Base-by-base conservation (phyloP, 2,329 filamentous ascomycete species). In the Trichoderma sp. region DNA sequence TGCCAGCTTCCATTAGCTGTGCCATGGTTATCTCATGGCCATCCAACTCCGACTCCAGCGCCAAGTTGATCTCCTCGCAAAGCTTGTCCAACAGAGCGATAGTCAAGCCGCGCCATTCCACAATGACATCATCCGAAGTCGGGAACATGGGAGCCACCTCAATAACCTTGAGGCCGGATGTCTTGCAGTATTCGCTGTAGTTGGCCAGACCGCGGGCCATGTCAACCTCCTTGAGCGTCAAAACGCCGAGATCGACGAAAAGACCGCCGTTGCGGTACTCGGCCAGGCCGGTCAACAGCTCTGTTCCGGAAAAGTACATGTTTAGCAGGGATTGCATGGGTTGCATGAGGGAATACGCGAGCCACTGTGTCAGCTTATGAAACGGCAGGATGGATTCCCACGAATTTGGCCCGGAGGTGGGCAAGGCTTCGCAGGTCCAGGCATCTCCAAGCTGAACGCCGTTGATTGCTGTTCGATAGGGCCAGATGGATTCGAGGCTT, bases 301-400 rank as follows among this genome's bases (percentile, higher is more conserved):
- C 92, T 1, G 89, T 88, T 55, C 93, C 93, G 3, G 91, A 89
- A 78, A 96, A 96, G 73, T 93, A 89, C 70, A 96, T 89, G 69
- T 91, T 88, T 74, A 97, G 88, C 27, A 97, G 80, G 72, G 89
- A 92, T 68, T 90, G 88, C 91, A 97, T 96, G 0, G 94, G 94
- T 29, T 94, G 91, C 92, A 96, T 96, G 68, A 97, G 87, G 2
- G 93, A 97, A 81, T 97, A 97, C 61, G 92, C 93, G 68, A 97
- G 89, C 94, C 94, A 97, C 79, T 97, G 94, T 0, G 94, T 96
- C 43, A 97, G 86, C 81, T 97, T 97, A 83, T 97, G 94, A 83
- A 97, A 97, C 0, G 94, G 94, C 13, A 95, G 88, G 71, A 96
- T 94, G 0, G 86, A 91, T 77, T 94, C 90, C 91, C 91, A 94